Conservation (phyloP, 371 early-diverging fungal species). For the Apophysomyces elegans region DNA sequence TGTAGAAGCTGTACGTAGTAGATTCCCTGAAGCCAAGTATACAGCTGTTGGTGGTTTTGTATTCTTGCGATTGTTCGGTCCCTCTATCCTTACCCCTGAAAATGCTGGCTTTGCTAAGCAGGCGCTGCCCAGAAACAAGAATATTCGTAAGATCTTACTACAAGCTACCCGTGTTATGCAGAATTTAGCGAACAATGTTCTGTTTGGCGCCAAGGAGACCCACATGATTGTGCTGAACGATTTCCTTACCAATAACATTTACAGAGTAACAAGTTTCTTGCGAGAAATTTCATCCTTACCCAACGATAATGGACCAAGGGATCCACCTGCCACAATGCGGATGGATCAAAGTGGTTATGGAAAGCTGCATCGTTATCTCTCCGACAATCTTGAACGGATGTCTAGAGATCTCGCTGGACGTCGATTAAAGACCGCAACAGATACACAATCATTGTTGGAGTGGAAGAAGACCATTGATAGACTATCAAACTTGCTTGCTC, state of each 20-base stretch:
- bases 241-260: conserved; percentile 78
- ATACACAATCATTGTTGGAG: conserved; percentile 34
- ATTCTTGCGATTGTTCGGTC: conserved; percentile 93
- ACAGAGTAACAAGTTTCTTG: conserved; percentile 62
- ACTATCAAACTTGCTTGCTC: conserved; percentile 80
- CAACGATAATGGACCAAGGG: background rate
- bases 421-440: conserved; percentile 17
- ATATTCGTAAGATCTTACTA: conserved; percentile 77
- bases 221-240: conserved; percentile 88
- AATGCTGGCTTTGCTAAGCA: conserved; percentile 53
- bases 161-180: conserved; percentile 94
- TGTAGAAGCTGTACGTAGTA: conserved; percentile 71
- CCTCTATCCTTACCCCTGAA: conserved; percentile 89
- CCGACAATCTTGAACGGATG: conserved; percentile 74
- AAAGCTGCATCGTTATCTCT: conserved; percentile 70
- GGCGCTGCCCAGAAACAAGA: conserved; percentile 37
- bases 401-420: conserved; percentile 61
- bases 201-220: conserved; percentile 91
- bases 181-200: conserved; percentile 91
- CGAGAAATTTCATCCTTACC: conserved; percentile 54
- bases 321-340: conserved; percentile 15
- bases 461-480: conserved; percentile 70
- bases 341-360: conserved; percentile 61
- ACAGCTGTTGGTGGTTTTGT: conserved; percentile 94
- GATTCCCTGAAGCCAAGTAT: conserved; percentile 84